A percentile compares a stretch with the other conserved stretches of the same genome.
These are phyloP conservation scores for Buddleja alternifolia DNA, from an alignment of 257 asterid species.

Conservation along the genomic window DNA sequence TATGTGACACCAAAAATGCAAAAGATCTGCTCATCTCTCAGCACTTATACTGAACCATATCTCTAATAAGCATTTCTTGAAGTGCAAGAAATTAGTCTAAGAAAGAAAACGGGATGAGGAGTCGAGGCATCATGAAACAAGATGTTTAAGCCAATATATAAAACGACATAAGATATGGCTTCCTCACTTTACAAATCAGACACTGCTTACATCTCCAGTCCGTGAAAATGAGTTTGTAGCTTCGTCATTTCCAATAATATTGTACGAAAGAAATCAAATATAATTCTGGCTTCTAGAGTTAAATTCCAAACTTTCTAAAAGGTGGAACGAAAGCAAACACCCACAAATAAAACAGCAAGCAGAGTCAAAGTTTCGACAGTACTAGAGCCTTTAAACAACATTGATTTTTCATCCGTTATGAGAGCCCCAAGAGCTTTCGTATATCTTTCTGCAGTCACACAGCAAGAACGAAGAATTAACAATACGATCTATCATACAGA, in stretches of 20 bases:
- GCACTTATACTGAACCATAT: no score
- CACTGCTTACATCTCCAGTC: no score
- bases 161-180: background rate
- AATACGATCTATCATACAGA: background rate
- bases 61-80: no score
- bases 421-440: slow-evolving; percentile 46
- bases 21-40: no score
- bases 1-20: no score
- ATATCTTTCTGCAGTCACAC: slow-evolving; percentile 50
- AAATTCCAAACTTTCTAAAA: background rate
- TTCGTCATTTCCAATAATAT: background rate
- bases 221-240: background rate
- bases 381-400: background rate
- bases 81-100: no score
- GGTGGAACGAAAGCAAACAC: background rate
- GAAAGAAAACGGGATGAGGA: no score
- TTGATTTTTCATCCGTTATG: slow-evolving; percentile 29
- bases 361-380: background rate
- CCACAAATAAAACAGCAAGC: background rate
- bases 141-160: no score
- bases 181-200: background rate
- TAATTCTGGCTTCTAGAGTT: background rate
- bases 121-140: no score
- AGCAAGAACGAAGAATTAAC: slow-evolving; percentile 3
- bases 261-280: background rate